Evolutionary conservation across 805 yeast genomes (phyloP), one percentile per base, ranked within the genome.

Genomic region (Kuraishia floccosa): DNA sequence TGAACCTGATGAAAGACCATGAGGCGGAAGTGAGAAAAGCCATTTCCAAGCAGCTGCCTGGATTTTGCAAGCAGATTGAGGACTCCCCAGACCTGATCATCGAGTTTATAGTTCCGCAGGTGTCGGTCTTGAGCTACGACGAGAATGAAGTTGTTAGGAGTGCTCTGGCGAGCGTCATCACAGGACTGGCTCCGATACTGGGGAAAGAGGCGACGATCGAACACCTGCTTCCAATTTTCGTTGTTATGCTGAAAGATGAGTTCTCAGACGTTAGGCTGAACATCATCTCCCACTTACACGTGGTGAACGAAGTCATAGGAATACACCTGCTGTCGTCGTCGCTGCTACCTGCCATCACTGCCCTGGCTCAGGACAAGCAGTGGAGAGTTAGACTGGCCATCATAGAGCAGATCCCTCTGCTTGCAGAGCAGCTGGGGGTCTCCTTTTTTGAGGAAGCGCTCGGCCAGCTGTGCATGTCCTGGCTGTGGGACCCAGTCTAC

Each of bases 311-410:
- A 45, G 94, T 87, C 31, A 82, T 91, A 44, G 98, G 98, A 19
- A 85, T 91, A 41, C 87, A 80, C 43, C 61, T 82, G 38, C 65
- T 91, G 40, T 78, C 94, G 17, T 87, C 86, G 46, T 79, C 86
- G 24, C 64, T 91, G 39, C 65, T 91, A 41, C 99, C 99, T 3
- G 97, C 98, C 3, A 89, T 91, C 42, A 78, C 94, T 8, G 96
- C 89, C 42, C 68, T 91, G 42, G 97, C 98, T 8, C 87, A 86
- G 50, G 98, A 91, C 58, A 80, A 80, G 47, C 89, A 87, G 50
- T 91, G 99, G 99, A 76, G 99, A 49, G 96, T 91, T 18, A 76
- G 97, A 51, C 67, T 91, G 51, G 97, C 97, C 8, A 91, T 91
- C 39, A 91, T 91, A 48, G 94, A 91, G 53, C 91, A 91, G 58